phyloP scores from a whole-genome alignment of 2,329 filamentous ascomycete genomes.

The Pseudogymnoascus sp. region DNA sequence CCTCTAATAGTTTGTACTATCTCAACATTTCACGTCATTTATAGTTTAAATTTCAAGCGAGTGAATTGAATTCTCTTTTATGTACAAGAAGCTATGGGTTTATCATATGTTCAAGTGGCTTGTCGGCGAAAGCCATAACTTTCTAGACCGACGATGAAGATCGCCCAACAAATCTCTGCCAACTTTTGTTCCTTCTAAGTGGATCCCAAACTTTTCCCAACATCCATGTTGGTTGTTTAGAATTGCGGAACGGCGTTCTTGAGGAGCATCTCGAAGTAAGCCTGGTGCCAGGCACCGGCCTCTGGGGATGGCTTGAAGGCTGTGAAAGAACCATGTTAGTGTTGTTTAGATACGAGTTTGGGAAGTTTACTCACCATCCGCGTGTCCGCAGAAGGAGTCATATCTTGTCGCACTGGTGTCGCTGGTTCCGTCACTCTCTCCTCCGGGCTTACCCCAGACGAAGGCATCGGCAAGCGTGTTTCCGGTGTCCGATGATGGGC shows the following conservation, averaged over 20 bases:
- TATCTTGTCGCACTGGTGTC: constrained; percentile 36
- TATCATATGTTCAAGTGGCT: constrained; percentile 8
- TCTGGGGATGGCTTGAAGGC: constrained; percentile 36
- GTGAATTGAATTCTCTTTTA: constrained; percentile 6
- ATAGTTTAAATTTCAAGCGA: not conserved
- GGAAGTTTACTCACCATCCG: constrained; percentile 49
- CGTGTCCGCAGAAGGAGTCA: constrained; percentile 42
- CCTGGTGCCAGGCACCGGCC: constrained; percentile 38
- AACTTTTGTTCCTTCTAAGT: constrained; percentile 9
- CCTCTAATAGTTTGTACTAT: not conserved
- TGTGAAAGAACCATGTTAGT: constrained; percentile 8
- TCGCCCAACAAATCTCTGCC: constrained; percentile 8
- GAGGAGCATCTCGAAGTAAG: constrained; percentile 38
- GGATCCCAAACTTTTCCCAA: not conserved
- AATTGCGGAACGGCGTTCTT: constrained; percentile 31
- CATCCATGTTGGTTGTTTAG: constrained; percentile 12
- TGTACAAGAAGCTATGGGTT: constrained; percentile 7
- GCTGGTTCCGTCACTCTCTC: constrained; percentile 25
- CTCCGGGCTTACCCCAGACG: constrained; percentile 32
- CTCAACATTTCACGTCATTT: not conserved
- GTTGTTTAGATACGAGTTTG: constrained; percentile 28
- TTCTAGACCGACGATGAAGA: not conserved
- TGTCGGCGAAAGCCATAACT: not conserved
- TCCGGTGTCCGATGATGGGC: constrained; percentile 22
- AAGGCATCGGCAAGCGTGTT: constrained; percentile 27